Evolutionary conservation across 176 grass and related monocot species (phyloP).

Genomic region (Pontederia paniculata): DNA sequence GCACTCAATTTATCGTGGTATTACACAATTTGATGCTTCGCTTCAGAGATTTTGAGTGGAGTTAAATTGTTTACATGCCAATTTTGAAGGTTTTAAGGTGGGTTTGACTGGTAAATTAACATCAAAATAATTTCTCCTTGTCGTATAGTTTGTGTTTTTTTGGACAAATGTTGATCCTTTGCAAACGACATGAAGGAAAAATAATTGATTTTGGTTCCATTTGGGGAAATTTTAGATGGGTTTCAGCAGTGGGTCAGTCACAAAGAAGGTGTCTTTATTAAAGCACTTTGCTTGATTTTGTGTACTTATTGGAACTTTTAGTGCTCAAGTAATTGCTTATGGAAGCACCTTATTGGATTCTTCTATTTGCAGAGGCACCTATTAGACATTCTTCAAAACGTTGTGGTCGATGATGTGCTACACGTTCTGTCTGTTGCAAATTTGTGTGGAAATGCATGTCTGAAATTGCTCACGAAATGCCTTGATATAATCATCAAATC

Average conservation of each 20-base stretch:
- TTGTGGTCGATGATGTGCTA: conserved; percentile 7
- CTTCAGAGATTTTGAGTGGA: neutral
- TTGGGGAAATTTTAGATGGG: no score
- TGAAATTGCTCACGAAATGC: neutral
- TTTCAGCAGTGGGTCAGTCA: neutral
- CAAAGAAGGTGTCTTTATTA: neutral
- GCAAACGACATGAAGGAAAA: neutral
- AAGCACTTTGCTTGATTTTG: neutral
- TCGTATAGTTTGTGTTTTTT: neutral
- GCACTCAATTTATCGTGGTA: no score
- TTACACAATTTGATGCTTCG: no score
- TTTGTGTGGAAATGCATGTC: neutral
- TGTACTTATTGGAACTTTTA: neutral
- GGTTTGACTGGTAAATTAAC: neutral
- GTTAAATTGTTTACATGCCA: neutral
- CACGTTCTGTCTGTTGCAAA: neutral
- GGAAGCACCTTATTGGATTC: neutral
- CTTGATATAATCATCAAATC: neutral
- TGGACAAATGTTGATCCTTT: neutral
- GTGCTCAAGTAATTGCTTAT: no score
- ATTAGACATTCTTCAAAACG: conserved; percentile 8
- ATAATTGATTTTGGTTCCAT: no score
- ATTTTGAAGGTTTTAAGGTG: neutral
- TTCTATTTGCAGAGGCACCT: conserved; percentile 11
- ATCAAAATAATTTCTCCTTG: neutral